phyloP scores from a whole-genome alignment of 164 flowering plant genomes.

The Paratinospora sagittata region DNA sequence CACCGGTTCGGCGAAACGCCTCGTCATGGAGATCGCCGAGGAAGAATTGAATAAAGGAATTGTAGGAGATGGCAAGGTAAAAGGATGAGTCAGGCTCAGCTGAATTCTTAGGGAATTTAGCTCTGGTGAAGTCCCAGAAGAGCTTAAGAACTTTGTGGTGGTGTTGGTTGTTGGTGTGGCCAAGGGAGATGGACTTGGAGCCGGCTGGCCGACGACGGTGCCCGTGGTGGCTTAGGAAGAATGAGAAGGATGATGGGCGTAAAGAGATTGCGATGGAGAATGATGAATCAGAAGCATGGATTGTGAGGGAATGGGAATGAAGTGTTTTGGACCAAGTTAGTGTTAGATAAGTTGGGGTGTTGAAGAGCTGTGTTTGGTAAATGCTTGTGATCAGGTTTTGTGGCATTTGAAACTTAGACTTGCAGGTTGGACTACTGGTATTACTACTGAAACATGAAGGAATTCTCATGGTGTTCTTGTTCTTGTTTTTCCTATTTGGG shows the following conservation, averaged over 20 bases:
- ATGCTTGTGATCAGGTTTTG: conserved; percentile 49
- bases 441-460: conserved; percentile 50
- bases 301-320: conserved; percentile 48
- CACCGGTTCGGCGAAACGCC: conserved; percentile 26
- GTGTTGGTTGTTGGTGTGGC: conserved; percentile 21
- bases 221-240: conserved; percentile 38
- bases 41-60: conserved; percentile 38
- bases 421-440: conserved; percentile 20
- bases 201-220: conserved; percentile 40
- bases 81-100: conserved; percentile 58
- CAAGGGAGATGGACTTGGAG: conserved; percentile 38
- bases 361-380: conserved; percentile 48
- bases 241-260: conserved; percentile 39
- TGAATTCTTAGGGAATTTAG: conserved; percentile 37
- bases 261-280: conserved; percentile 52
- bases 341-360: conserved; percentile 42
- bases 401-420: conserved; percentile 24
- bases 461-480: conserved; percentile 27
- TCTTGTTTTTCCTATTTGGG: background rate
- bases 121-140: conserved; percentile 56
- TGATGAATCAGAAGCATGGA: conserved; percentile 31
- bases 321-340: conserved; percentile 62
- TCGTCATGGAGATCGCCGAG: conserved; percentile 47
- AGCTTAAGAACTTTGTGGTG: conserved; percentile 34
- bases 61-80: conserved; percentile 43